phyloP scores from a whole-genome alignment of 768 basidiomycete genomes.

The Chalciporus piperatus region DNA sequence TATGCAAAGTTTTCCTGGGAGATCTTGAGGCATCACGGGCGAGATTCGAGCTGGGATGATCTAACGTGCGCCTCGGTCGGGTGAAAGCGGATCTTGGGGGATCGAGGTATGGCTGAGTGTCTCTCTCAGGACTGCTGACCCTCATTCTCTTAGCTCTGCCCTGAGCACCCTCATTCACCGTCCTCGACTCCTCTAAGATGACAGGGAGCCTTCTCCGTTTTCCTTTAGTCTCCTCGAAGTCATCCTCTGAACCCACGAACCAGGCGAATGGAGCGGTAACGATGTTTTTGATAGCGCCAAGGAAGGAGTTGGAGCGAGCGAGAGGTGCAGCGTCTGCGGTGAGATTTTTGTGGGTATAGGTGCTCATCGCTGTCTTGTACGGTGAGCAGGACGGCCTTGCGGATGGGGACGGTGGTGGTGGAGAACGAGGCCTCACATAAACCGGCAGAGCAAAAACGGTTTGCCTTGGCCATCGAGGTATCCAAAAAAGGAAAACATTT shows the following conservation, averaged over 20 bases:
- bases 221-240: conserved; percentile 47
- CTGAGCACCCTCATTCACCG: conserved; percentile 34
- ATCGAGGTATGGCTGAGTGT: conserved; percentile 48
- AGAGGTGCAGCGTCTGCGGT: conserved; percentile 33
- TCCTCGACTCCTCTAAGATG: conserved; percentile 19
- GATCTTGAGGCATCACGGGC: conserved; percentile 23
- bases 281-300: conserved; percentile 62
- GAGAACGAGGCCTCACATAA: conserved; percentile 19
- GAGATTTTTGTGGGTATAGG: conserved; percentile 26
- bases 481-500: conserved; percentile 10
- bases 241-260: conserved; percentile 52
- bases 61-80: conserved; percentile 21
- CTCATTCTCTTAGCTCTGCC: conserved; percentile 50
- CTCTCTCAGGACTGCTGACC: conserved; percentile 46
- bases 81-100: conserved; percentile 48
- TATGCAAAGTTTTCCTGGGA: conserved; percentile 31
- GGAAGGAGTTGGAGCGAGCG: conserved; percentile 54
- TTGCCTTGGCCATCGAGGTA: conserved; percentile 12
- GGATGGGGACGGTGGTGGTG: conserved; percentile 19
- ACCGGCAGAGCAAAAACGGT: conserved; percentile 18
- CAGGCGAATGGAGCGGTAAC: conserved; percentile 59
- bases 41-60: conserved; percentile 19
- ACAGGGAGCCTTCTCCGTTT: conserved; percentile 51
- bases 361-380: conserved; percentile 25
- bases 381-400: conserved; percentile 17